A percentile compares a stretch with the other conserved stretches of the same genome.
Conservation (phyloP, 805 yeast species). For the Wickerhamomyces chaumierensis region DNA sequence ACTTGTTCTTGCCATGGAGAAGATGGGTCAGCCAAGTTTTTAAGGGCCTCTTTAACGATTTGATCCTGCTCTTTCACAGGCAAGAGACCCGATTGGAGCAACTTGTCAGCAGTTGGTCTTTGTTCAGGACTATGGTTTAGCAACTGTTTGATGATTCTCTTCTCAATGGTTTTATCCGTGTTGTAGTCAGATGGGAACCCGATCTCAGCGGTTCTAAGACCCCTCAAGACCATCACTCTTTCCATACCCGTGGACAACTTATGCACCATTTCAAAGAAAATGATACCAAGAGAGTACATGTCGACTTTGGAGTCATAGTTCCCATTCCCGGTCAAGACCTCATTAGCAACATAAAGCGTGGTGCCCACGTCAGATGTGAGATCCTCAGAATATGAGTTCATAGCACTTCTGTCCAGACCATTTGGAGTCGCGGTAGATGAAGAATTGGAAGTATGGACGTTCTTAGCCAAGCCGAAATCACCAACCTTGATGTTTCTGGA, state of each 20-base stretch:
- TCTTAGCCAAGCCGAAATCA: constrained; percentile 94
- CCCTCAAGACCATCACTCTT: constrained; percentile 60
- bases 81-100: constrained; percentile 70
- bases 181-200: constrained; percentile 66
- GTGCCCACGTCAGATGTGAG: constrained; percentile 92
- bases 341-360: constrained; percentile 83
- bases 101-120: constrained; percentile 70
- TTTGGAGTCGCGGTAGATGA: constrained; percentile 17
- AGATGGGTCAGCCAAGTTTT: constrained; percentile 76
- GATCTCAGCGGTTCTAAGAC: constrained; percentile 45
- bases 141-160: constrained; percentile 52
- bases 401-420: constrained; percentile 8
- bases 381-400: constrained; percentile 39
- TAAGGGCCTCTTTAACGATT: constrained; percentile 77
- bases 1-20: constrained; percentile 95
- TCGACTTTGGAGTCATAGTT: constrained; percentile 91
- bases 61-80: constrained; percentile 89
- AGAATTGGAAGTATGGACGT: constrained; percentile 43
- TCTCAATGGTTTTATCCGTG: constrained; percentile 42
- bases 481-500: constrained; percentile 86
- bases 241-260: constrained; percentile 89
- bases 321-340: constrained; percentile 62
- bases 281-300: constrained; percentile 89
- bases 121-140: constrained; percentile 68
- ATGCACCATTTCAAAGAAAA: constrained; percentile 91